Evolutionary conservation across 1,284 basidiomycete genomes (phyloP).

Genomic region (Rhodotorula sp.): DNA sequence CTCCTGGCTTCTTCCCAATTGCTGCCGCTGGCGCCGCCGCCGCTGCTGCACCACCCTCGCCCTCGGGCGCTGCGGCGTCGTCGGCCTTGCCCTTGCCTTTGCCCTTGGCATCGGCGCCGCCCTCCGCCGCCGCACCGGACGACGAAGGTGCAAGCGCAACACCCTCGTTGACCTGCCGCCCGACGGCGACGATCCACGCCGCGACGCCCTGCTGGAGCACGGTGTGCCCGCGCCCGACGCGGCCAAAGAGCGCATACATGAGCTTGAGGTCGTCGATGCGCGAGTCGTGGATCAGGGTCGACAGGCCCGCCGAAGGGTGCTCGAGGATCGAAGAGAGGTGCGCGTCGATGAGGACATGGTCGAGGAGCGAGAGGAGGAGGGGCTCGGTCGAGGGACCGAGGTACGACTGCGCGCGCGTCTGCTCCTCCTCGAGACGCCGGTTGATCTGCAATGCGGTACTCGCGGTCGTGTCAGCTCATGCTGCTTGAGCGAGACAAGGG

Average conservation of each 20-base stretch:
- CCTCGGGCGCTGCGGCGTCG: conserved; percentile 52
- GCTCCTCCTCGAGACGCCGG: conserved; percentile 77
- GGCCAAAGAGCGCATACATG: conserved; percentile 74
- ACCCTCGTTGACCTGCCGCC: conserved; percentile 72
- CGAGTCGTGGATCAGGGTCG: conserved; percentile 81
- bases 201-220: conserved; percentile 71
- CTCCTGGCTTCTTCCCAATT: conserved; percentile 48
- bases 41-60: conserved; percentile 11
- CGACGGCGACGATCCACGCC: conserved; percentile 72
- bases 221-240: conserved; percentile 68
- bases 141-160: conserved; percentile 3
- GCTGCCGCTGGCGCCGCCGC: no score
- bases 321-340: conserved; percentile 74
- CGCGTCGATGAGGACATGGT: conserved; percentile 72
- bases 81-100: conserved; percentile 58
- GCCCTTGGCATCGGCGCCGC: conserved; percentile 46
- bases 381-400: conserved; percentile 72
- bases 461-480: background rate
- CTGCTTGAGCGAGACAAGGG: background rate
- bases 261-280: conserved; percentile 75
- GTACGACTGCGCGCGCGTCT: conserved; percentile 85
- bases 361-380: conserved; percentile 72
- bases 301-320: conserved; percentile 82
- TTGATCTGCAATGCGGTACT: conserved; percentile 64
- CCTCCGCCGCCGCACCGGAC: conserved; percentile 28